A percentile compares a stretch with the other conserved stretches of the same genome.
Conservation (phyloP, 352 stramenopile species). For the Phytophthora pisi region DNA sequence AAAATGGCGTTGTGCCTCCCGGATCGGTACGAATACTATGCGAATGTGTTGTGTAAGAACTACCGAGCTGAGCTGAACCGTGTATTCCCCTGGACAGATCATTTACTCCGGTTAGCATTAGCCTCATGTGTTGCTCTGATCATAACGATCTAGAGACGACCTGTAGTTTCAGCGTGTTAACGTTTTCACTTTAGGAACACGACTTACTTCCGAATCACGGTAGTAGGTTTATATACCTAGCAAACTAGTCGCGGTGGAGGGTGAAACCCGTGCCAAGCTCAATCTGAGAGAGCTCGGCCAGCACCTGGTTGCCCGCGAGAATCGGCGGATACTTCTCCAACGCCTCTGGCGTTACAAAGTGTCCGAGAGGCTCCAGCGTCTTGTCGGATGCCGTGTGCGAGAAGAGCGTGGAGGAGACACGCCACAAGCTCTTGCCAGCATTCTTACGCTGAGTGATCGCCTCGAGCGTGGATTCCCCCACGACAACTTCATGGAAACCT, state of each 20-base stretch:
- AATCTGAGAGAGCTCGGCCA: conserved; percentile 88
- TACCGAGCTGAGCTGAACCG: background rate
- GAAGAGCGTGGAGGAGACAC: conserved; percentile 93
- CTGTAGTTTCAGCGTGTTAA: background rate
- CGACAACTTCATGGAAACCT: conserved; percentile 93
- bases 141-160: background rate
- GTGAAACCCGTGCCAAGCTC: conserved; percentile 78
- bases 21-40: conserved; percentile 41
- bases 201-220: background rate
- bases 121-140: background rate
- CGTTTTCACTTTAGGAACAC: background rate
- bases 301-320: conserved; percentile 87
- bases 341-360: conserved; percentile 75
- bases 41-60: background rate
- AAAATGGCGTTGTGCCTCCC: conserved; percentile 51
- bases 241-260: conserved; percentile 63
- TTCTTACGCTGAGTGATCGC: conserved; percentile 75
- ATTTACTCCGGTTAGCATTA: conserved; percentile 19
- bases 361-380: conserved; percentile 79
- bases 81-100: conserved; percentile 3
- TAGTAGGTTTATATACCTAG: background rate
- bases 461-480: conserved; percentile 76
- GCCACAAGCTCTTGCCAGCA: conserved; percentile 84
- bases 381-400: conserved; percentile 91
- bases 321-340: conserved; percentile 82